Conservation (phyloP, 768 basidiomycete genomes). For the Pleurotus ostreatus region DNA sequence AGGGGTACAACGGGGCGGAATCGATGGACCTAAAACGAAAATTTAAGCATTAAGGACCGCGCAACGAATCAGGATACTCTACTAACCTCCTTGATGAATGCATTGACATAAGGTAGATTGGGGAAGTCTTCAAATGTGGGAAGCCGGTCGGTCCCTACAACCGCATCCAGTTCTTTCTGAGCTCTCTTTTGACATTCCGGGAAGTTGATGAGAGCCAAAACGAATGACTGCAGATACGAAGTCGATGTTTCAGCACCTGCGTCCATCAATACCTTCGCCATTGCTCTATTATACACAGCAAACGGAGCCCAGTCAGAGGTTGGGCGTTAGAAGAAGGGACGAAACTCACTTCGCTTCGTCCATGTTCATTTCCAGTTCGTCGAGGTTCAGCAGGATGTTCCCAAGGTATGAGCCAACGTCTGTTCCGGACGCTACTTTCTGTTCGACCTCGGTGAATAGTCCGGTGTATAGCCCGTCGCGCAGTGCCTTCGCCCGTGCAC, state of each 20-base stretch:
- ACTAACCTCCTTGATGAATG: conserved; percentile 26
- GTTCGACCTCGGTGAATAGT: conserved; percentile 2
- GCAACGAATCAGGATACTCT: neutral
- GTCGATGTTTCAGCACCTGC: conserved; percentile 1
- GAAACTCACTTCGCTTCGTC: conserved; percentile 9
- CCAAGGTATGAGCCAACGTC: conserved; percentile 22
- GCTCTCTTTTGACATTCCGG: conserved; percentile 31
- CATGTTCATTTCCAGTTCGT: conserved; percentile 8
- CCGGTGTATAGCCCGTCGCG: conserved; percentile 6
- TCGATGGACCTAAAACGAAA: conserved; percentile 12
- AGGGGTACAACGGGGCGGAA: conserved; percentile 17
- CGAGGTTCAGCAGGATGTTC: conserved; percentile 10
- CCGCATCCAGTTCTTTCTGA: conserved; percentile 36
- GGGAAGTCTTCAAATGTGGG: conserved; percentile 28
- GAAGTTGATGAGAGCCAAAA: conserved; percentile 34
- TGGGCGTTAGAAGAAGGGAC: neutral
- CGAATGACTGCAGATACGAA: conserved; percentile 22
- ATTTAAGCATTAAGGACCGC: too few relatives aligned
- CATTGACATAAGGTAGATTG: conserved; percentile 32
- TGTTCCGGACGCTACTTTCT: conserved; percentile 14
- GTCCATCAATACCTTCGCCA: conserved; percentile 2
- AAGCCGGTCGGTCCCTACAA: conserved; percentile 30
- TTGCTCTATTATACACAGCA: neutral
- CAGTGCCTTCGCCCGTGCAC: conserved; percentile 1
- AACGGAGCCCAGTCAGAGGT: neutral